Evolutionary conservation across 495 filamentous ascomycete species (phyloP).

Genomic region (Cercophora sp.): DNA sequence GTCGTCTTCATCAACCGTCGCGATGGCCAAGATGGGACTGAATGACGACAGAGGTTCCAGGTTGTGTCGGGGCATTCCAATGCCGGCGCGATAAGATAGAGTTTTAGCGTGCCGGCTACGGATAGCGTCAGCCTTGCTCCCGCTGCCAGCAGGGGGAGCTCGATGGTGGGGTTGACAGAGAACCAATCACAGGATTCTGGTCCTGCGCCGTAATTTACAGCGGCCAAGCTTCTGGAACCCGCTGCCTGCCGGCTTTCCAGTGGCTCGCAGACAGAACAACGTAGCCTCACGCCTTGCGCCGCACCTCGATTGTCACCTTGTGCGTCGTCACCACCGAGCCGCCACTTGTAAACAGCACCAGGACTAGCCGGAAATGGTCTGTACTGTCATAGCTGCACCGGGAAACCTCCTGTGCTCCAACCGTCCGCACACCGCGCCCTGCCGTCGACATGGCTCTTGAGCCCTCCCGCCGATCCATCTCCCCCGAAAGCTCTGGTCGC

Average conservation of each 20-base stretch:
- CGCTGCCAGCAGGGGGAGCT: background rate
- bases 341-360: too few relatives aligned
- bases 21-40: too few relatives aligned
- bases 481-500: conserved; percentile 73
- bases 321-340: too few relatives aligned
- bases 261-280: background rate
- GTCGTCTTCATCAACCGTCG: too few relatives aligned
- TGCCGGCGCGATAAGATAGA: background rate
- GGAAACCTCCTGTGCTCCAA: too few relatives aligned
- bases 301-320: too few relatives aligned
- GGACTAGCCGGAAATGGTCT: conserved; percentile 25
- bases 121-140: background rate
- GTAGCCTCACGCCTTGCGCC: conserved; percentile 5
- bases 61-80: background rate
- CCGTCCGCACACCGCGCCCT: conserved; percentile 10
- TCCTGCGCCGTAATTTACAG: background rate
- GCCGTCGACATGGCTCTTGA: conserved; percentile 63
- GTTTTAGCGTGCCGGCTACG: too few relatives aligned
- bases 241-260: too few relatives aligned
- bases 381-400: conserved; percentile 9
- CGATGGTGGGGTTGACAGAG: background rate
- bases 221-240: too few relatives aligned
- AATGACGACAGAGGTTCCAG: background rate
- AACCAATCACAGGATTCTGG: background rate
- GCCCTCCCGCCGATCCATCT: conserved; percentile 62